Conservation (phyloP, 2,329 filamentous ascomycete genomes). For the Rosellinia necatrix region DNA sequence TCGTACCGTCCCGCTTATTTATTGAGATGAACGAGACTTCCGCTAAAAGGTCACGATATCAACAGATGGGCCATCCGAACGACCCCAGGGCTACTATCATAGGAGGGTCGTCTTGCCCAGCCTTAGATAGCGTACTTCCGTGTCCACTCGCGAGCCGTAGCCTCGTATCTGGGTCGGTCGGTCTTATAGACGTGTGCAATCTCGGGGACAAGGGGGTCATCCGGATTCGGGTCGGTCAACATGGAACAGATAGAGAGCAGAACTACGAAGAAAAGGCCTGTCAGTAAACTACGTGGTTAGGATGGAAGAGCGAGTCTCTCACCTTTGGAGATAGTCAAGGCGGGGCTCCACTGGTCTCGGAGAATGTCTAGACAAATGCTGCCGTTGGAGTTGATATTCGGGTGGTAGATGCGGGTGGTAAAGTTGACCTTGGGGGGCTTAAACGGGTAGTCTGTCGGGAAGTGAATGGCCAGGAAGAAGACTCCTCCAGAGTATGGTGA, state of each 20-base stretch:
- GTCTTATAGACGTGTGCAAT: constrained; percentile 99
- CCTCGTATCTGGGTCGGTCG: constrained; percentile 92
- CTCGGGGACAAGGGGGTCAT: constrained; percentile 97
- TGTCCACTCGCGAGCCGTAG: constrained; percentile 96
- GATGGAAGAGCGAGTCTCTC: constrained; percentile 33
- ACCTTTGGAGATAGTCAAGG: constrained; percentile 99
- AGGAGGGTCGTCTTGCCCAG: constrained; percentile 1
- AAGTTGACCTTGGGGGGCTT: constrained; percentile 99
- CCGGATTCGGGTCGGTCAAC: constrained; percentile 98
- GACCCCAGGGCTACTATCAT: neutral
- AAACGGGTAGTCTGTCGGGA: constrained; percentile 99
- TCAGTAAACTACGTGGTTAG: constrained; percentile 6
- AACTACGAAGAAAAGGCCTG: constrained; percentile 57
- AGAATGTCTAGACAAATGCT: constrained; percentile 99
- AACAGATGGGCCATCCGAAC: neutral
- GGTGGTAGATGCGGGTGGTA: constrained; percentile 99
- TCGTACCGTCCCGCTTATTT: neutral
- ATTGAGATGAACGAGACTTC: neutral
- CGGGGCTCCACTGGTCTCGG: constrained; percentile 98
- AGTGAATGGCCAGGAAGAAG: constrained; percentile 98
- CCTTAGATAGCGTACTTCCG: constrained; percentile 93
- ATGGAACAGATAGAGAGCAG: constrained; percentile 99
- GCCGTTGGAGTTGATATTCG: constrained; percentile 99
- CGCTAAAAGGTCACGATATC: neutral
- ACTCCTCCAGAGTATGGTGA: constrained; percentile 98